Base-by-base conservation (phyloP, 345 rosid species). In the Euphorbia lathyris region DNA sequence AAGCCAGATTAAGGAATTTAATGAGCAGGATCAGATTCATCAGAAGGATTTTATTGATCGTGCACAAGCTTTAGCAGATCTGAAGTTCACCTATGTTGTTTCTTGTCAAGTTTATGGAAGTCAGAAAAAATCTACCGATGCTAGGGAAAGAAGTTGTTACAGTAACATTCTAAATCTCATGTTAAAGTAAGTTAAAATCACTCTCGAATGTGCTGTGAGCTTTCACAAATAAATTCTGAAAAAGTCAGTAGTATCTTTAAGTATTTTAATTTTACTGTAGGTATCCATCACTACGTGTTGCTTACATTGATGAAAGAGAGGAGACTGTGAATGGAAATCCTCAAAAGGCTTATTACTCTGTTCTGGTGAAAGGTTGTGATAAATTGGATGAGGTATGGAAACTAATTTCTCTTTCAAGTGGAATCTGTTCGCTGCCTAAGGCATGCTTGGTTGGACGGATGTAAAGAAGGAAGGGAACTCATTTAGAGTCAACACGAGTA, bases 71-170 rank as follows among this genome's bases (percentile, higher is more conserved):
- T 83, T 90, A 66, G 96, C 90, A 19, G 86, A 90, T 83, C 48
- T 95, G 80, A 95, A 95, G 86, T 92, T 92, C 82, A 92, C 97
- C 43, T 95, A 92, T 75, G 97, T 95, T 64, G 99, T 95, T 78
- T 95, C 99, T 29, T 95, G 99, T 86, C 99, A 95, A 75, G 29
- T 92, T 48, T 89, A 89, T 82, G 99, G 99, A 30, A 74, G 76
- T 79, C 98, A 89, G 75, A 95, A 92, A 82, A 87, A 85, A 79
- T 84, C 97, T 7, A 57, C 73, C 69, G 91, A 92, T 45, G 0
- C 0, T 38, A 77, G 52, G 36, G 97, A 88, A 0, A 77, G 96
- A 27, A 84, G 88, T 75, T 79, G 89, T 79, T 92, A 92, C 83
- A 84, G 14, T 69, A 86, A 92, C 67, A 92, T 95, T 68, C 66